A percentile compares a stretch with the other conserved stretches of the same genome.
Evolutionary conservation across 306 rosid genomes (phyloP).

Genomic region (Prunus mongolica): DNA sequence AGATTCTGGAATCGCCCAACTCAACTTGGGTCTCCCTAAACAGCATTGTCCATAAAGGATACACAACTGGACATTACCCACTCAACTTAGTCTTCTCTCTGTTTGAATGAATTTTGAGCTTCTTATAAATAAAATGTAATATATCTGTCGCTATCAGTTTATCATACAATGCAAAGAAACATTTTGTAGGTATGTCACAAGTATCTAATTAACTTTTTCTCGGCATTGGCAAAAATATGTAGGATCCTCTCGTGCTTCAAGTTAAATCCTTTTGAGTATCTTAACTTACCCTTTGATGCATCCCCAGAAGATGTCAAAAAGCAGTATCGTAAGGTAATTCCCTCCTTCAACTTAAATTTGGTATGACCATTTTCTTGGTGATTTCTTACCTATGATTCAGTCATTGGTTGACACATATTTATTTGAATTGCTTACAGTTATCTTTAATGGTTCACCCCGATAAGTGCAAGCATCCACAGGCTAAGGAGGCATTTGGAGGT

Average conservation of each 20-base stretch:
- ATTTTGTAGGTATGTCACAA: constrained; percentile 3
- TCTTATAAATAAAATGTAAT: too few species aligned
- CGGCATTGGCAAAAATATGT: neutral
- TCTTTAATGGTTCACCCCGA: constrained; percentile 97
- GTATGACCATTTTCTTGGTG: neutral
- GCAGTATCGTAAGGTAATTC: constrained; percentile 89
- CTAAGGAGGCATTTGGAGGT: constrained; percentile 99
- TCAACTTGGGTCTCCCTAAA: too few species aligned
- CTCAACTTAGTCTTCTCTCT: too few species aligned
- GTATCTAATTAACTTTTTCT: constrained; percentile 20
- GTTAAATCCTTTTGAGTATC: constrained; percentile 78
- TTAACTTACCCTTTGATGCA: constrained; percentile 74
- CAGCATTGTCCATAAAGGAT: too few species aligned
- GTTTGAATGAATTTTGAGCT: too few species aligned
- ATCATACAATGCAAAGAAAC: neutral
- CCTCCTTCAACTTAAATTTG: constrained; percentile 8
- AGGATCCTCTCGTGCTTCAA: constrained; percentile 95
- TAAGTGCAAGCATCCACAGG: constrained; percentile 96
- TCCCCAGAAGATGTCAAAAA: constrained; percentile 72
- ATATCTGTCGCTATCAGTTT: neutral
- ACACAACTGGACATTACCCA: too few species aligned
- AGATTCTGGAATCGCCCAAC: too few species aligned
- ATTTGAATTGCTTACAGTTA: constrained; percentile 42
- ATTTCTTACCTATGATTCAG: neutral
- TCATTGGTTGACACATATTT: constrained; percentile 7